A percentile compares a stretch with the other conserved stretches of the same genome.
Evolutionary conservation across 768 basidiomycete genomes (phyloP).

Genomic region (Podaxis sp.): DNA sequence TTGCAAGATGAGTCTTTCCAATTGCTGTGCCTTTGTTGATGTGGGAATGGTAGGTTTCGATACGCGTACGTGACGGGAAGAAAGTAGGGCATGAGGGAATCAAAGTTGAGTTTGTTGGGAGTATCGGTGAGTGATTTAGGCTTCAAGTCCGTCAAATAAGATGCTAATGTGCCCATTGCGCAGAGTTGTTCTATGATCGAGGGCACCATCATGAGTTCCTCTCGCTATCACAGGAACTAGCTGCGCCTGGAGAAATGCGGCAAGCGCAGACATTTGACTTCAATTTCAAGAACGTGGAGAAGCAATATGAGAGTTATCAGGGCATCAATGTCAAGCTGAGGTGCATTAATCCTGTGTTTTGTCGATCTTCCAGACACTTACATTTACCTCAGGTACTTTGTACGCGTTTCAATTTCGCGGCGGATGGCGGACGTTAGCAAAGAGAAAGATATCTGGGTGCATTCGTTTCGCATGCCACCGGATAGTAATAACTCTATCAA

Average conservation of each 20-base stretch:
- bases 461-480: conserved; percentile 97
- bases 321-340: conserved; percentile 98
- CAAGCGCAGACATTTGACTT: conserved; percentile 96
- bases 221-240: conserved; percentile 91
- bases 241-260: conserved; percentile 95
- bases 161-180: neutral
- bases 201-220: conserved; percentile 98
- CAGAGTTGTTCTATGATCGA: conserved; percentile 93
- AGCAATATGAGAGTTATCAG: conserved; percentile 96
- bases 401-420: conserved; percentile 86
- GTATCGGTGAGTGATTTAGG: conserved; percentile 63
- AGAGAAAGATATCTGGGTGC: conserved; percentile 96
- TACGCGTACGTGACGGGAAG: conserved; percentile 93
- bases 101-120: conserved; percentile 96
- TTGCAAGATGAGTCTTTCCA: neutral
- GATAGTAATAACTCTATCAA: conserved; percentile 98
- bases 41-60: conserved; percentile 52
- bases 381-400: conserved; percentile 64
- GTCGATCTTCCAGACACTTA: conserved; percentile 7
- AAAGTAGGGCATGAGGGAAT: conserved; percentile 93
- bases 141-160: neutral
- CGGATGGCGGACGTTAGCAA: conserved; percentile 91
- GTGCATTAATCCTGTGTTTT: conserved; percentile 38
- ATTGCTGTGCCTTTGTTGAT: neutral
- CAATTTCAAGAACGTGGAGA: conserved; percentile 98